Evolutionary conservation across 2,329 filamentous ascomycete species (phyloP), one percentile per base, ranked within the genome.

Genomic region (Colletotrichum sublineola): DNA sequence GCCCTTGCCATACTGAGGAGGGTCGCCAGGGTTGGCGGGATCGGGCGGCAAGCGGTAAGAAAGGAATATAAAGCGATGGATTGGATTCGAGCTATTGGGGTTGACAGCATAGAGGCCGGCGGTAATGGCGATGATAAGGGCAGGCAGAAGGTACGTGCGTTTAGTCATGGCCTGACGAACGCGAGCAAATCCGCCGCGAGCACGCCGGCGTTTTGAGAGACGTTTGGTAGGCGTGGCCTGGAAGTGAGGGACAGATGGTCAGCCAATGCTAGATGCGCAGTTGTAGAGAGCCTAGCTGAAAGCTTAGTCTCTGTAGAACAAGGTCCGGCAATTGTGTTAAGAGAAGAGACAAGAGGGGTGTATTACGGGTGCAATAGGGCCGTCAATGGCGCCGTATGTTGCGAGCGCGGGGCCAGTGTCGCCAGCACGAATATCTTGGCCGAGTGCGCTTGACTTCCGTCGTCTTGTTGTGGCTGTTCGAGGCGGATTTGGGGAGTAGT

Each of bases 1-100:
- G n/a, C 95, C 95, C 82, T 98, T 98, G 81, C 92, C 95, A 84
- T 97, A 98, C 79, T 95, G 93, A 24, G 85, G 72, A 77, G 87
- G 82, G 77, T 84, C 83, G 66, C 81, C 81, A 29, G 83, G 80
- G 71, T 77, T 79, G 67, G 81, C 80, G 52, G 82, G 79, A 50
- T 84, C 81, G 40, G 82, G 84, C 20, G 92, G 89, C 71, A 95
- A 86, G 68, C 90, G 89, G 84, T 98, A 98, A 63, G 95, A 96
- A 73, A 98, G 91, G 87, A 97, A 97, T 81, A 98, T 91, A 81
- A 94, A 95, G 82, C 87, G 88, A 83, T 94, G 88, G 75, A 97
- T 81, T 15, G 93, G 93, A 81, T 98, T 98, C 70, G 92, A 90
- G 73, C 91, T 86, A 77, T 88, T 90, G 6, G 95, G 96, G 80